A percentile compares a stretch with the other conserved stretches of the same genome.
Evolutionary conservation across 139 green algal species (phyloP).

Genomic region (Raphidocelis subcapitata): DNA sequence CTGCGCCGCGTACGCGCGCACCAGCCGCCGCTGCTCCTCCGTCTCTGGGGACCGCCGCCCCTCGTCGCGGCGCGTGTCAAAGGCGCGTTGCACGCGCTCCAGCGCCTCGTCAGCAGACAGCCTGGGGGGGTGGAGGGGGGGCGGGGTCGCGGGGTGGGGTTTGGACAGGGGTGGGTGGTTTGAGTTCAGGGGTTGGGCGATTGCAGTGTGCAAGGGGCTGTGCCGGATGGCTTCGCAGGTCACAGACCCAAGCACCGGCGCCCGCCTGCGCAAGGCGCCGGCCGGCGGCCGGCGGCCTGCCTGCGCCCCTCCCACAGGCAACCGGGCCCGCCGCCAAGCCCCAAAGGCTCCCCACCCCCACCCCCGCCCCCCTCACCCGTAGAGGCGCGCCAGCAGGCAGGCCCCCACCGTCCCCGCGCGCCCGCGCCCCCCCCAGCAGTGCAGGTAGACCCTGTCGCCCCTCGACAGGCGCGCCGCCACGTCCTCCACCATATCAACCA

Average conservation of each 20-base stretch:
- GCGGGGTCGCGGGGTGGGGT: not conserved
- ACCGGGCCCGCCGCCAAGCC: no score
- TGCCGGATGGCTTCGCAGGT: not conserved
- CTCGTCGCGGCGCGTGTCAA: conserved; percentile 64
- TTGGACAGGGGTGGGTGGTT: not conserved
- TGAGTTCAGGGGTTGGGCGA: not conserved
- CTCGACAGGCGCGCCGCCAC: conserved; percentile 40
- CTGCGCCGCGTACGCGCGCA: conserved; percentile 41
- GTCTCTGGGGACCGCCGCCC: conserved; percentile 60
- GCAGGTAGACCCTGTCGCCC: conserved; percentile 77
- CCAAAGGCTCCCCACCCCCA: not conserved
- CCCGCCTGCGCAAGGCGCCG: not conserved
- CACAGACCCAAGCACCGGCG: not conserved
- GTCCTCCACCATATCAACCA: conserved; percentile 18
- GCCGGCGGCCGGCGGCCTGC: not conserved
- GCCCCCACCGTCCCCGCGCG: conserved; percentile 74
- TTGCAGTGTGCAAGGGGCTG: not conserved
- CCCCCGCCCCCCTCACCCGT: conserved; percentile 18
- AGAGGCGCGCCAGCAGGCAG: conserved; percentile 60
- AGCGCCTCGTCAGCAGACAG: conserved; percentile 70
- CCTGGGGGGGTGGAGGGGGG: conserved; percentile 1
- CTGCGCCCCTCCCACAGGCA: not conserved
- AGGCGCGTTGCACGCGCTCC: conserved; percentile 67
- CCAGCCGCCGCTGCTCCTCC: conserved; percentile 62
- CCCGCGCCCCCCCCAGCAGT: conserved; percentile 88